phyloP scores from a whole-genome alignment of 2,329 filamentous ascomycete genomes.

The Trichoderma koningiopsis region DNA sequence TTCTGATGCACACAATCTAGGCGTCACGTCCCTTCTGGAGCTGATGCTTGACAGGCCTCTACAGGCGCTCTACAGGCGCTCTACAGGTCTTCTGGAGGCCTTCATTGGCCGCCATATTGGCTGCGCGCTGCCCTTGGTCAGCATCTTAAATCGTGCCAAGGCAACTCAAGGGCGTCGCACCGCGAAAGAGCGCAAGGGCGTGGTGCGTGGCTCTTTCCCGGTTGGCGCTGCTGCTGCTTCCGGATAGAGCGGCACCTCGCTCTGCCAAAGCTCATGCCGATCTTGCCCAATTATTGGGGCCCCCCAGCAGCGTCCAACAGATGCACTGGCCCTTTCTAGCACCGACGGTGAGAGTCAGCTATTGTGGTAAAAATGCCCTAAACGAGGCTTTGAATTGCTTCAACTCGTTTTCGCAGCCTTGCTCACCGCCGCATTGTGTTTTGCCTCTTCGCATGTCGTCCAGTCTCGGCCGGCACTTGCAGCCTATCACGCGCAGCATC shows the following conservation, averaged over 20 bases:
- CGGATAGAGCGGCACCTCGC: constrained; percentile 25
- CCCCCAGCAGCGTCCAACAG: background rate
- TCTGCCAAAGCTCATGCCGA: constrained; percentile 17
- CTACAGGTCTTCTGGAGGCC: background rate
- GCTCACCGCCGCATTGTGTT: background rate
- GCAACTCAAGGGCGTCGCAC: background rate
- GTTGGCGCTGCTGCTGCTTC: constrained; percentile 23
- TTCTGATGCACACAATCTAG: background rate
- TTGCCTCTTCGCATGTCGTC: background rate
- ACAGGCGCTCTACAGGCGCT: background rate
- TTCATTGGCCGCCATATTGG: too few relatives aligned
- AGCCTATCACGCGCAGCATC: background rate
- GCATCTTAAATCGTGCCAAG: constrained; percentile 2
- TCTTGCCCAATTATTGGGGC: constrained; percentile 9
- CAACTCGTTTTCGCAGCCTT: background rate
- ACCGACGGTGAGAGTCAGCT: background rate
- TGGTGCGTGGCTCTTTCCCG: constrained; percentile 11
- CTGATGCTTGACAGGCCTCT: background rate
- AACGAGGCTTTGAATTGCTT: constrained; percentile 6
- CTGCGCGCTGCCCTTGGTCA: background rate
- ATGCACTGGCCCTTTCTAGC: background rate
- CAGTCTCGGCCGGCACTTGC: constrained; percentile 13
- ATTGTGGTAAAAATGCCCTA: background rate
- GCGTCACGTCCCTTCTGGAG: background rate
- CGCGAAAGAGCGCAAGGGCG: constrained; percentile 8